Conservation (phyloP, 306 rosid genomes). For the Lathyrus oleraceus region DNA sequence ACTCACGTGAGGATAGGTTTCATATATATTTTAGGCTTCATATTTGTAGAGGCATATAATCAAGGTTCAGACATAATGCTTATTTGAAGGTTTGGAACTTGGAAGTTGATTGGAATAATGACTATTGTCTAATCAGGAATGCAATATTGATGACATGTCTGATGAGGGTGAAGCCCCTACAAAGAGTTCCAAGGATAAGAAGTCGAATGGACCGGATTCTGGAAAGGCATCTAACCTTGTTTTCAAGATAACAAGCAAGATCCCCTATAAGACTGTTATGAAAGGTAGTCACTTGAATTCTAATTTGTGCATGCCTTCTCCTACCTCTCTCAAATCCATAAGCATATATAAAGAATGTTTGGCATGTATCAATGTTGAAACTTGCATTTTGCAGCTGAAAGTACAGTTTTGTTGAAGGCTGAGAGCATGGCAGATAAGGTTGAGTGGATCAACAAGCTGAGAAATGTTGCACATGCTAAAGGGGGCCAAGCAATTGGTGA, state of each 20-base stretch:
- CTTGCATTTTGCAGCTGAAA: constrained; percentile 54
- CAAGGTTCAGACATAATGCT: not conserved
- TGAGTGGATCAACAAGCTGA: constrained; percentile 61
- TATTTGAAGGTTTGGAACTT: constrained; percentile 28
- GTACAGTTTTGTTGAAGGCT: constrained; percentile 58
- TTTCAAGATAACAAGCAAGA: constrained; percentile 58
- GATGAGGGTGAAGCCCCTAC: constrained; percentile 53
- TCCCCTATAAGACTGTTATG: constrained; percentile 60
- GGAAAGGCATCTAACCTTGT: constrained; percentile 49
- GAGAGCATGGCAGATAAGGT: constrained; percentile 57
- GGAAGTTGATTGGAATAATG: constrained; percentile 26
- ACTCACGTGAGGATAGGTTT: constrained; percentile 3
- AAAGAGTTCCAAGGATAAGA: constrained; percentile 60
- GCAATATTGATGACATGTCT: constrained; percentile 56
- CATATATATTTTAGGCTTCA: constrained; percentile 14
- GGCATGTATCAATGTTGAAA: constrained; percentile 14
- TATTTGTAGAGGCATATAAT: constrained; percentile 17
- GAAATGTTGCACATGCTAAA: constrained; percentile 46
- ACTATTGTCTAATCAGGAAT: constrained; percentile 44
- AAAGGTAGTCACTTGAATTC: constrained; percentile 41
- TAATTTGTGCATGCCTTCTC: constrained; percentile 3
- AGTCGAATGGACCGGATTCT: constrained; percentile 58
- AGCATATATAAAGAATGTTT: constrained; percentile 31
- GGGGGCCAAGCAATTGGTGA: constrained; percentile 52
- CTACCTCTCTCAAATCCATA: constrained; percentile 8